Base-by-base conservation (phyloP, 176 grass and related monocot genomes). In the Aegilops bicornis region DNA sequence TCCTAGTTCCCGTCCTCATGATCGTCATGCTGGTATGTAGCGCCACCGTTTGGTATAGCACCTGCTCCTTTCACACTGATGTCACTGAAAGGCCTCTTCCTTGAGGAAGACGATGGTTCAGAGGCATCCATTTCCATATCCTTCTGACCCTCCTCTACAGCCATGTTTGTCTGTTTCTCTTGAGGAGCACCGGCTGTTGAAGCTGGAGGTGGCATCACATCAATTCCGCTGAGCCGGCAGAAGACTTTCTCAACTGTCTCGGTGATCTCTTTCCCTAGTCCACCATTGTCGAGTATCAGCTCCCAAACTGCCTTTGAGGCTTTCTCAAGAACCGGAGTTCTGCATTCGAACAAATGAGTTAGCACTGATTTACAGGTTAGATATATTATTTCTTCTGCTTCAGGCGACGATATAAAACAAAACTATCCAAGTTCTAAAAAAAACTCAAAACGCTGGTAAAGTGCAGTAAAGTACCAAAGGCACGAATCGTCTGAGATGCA, bases 241-340 rank as follows among this genome's bases (percentile, higher is more conserved):
- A 91, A 99, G 23, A 96, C 97, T 89, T 84, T 94, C 85, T 96
- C 97, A 60, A 99, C 92, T 15, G 94, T 96, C 31, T 93, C 85
- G 0, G 90, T 96, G 67, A 99, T 96, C 37, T 96, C 97, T 77
- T 91, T 94, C 48, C 97, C 97, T 48, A 99, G 92, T 61, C 87
- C 90, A 2, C 59, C 90, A 22, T 81, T 86, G 59, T 92, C 93
- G 4, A 95, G 87, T 86, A 99, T 99, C 71, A 99, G 83, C 54
- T 96, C 97, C 97, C 97, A 99, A 65, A 99, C 94, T 1, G 89
- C 94, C 85, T 91, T 94, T 0, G 94, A 99, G 61, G 90, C 97
- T 88, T 99, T 99, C 80, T 99, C 97, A 63, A 99, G 94, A 73
- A 99, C 92, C 2, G 94, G 92, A 79, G 90, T 94, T 85, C 97